Percentiles rank a stretch among this genome's conserved stretches.
Evolutionary conservation across 2,329 filamentous ascomycete genomes (phyloP).

Genomic region (Decorospora gaudefroyi): DNA sequence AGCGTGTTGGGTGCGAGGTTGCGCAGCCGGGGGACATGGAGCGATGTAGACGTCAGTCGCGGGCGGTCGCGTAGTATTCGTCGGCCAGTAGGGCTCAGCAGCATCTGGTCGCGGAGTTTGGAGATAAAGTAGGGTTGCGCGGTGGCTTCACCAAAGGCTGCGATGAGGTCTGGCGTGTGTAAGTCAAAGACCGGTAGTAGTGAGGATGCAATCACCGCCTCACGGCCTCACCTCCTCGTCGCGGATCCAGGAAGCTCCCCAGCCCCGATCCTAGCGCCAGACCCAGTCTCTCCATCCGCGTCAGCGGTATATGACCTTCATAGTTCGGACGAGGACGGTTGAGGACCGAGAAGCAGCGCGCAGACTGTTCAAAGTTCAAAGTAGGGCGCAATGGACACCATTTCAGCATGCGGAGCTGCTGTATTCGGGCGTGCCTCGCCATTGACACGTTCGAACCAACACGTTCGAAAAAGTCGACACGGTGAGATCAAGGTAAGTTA

Average conservation of each 20-base stretch:
- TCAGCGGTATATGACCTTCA: constrained; percentile 89
- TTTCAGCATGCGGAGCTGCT: constrained; percentile 16
- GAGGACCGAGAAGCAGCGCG: constrained; percentile 73
- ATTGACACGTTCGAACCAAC: constrained; percentile 11
- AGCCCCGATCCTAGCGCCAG: constrained; percentile 67
- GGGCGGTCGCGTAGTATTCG: constrained; percentile 89
- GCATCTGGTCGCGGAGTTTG: constrained; percentile 90
- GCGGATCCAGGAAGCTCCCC: constrained; percentile 70
- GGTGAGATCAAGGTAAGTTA: background rate
- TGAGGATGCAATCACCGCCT: background rate
- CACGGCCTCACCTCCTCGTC: constrained; percentile 66
- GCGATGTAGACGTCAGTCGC: constrained; percentile 75
- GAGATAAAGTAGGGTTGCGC: constrained; percentile 94
- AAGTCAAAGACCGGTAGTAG: background rate
- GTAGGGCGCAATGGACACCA: background rate
- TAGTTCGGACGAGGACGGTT: constrained; percentile 87
- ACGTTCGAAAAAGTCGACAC: background rate
- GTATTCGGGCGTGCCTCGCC: constrained; percentile 20
- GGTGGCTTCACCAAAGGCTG: constrained; percentile 90
- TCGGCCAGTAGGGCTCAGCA: constrained; percentile 78
- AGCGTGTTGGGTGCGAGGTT: constrained; percentile 72
- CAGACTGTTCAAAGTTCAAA: constrained; percentile 1
- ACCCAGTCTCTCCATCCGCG: constrained; percentile 71
- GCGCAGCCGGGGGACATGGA: constrained; percentile 72
- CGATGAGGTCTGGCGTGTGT: constrained; percentile 74